Conservation (phyloP, 176 grass and related monocot genomes). For the Zoysia pacifica region DNA sequence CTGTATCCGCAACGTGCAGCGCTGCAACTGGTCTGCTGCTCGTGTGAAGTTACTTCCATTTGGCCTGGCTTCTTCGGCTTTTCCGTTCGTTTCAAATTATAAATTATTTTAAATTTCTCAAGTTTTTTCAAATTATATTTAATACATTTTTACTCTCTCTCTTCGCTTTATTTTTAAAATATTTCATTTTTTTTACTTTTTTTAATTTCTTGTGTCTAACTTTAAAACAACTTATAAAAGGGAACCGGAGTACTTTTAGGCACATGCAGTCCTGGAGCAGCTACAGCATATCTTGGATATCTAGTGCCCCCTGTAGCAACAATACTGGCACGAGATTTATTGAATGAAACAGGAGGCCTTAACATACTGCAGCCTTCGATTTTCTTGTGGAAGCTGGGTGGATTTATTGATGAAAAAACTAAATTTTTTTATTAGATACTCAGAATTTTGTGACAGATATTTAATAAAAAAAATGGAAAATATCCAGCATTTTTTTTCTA, state of each 20-base stretch:
- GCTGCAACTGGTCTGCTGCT: constrained; percentile 33
- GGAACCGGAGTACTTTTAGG: neutral
- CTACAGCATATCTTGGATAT: constrained; percentile 12
- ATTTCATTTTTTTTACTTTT: too few relatives aligned
- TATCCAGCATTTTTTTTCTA: too few relatives aligned
- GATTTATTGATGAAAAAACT: neutral
- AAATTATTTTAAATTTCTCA: too few relatives aligned
- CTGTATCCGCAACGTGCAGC: constrained; percentile 10
- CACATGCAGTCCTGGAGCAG: constrained; percentile 40
- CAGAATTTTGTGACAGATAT: too few relatives aligned
- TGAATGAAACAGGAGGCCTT: constrained; percentile 30
- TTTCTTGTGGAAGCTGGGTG: constrained; percentile 34
- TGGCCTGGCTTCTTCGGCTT: neutral
- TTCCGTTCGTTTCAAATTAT: too few relatives aligned
- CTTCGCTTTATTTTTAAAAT: too few relatives aligned
- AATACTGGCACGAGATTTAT: constrained; percentile 43
- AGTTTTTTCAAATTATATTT: too few relatives aligned
- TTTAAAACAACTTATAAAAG: too few relatives aligned
- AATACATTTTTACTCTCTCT: too few relatives aligned
- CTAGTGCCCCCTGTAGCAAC: constrained; percentile 22
- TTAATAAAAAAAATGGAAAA: too few relatives aligned
- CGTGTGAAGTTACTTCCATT: constrained; percentile 25
- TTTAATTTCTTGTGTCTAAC: too few relatives aligned
- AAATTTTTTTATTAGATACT: too few relatives aligned
- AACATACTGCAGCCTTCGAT: constrained; percentile 34